Conservation (phyloP, 352 stramenopile species). For the Pythium aquatile region DNA sequence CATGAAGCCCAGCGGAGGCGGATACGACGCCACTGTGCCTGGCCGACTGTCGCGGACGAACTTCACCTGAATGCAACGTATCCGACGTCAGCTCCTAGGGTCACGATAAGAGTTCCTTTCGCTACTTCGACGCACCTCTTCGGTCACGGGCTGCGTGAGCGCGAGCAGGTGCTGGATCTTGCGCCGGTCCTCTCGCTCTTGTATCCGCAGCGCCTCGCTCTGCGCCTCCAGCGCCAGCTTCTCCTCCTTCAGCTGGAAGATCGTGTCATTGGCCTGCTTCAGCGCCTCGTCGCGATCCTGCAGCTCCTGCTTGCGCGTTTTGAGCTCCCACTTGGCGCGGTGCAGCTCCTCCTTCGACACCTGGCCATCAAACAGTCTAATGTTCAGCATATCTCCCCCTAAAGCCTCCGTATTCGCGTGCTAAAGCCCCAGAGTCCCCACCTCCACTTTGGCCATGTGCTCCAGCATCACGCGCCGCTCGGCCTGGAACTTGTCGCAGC, state of each 20-base stretch:
- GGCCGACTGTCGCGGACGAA: constrained; percentile 77
- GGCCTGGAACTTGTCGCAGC: constrained; percentile 61
- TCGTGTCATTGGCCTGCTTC: constrained; percentile 44
- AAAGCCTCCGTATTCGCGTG: neutral
- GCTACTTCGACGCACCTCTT: constrained; percentile 42
- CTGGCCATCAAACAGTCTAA: constrained; percentile 23
- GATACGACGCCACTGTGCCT: constrained; percentile 47
- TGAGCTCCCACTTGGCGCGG: constrained; percentile 72
- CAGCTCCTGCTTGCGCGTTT: constrained; percentile 65
- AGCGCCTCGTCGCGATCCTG: constrained; percentile 56
- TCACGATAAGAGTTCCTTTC: too few species aligned
- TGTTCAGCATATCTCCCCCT: neutral
- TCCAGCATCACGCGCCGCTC: constrained; percentile 56
- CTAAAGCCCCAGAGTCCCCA: constrained; percentile 16
- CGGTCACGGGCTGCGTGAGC: constrained; percentile 77
- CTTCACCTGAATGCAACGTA: constrained; percentile 37
- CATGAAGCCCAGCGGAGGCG: constrained; percentile 35
- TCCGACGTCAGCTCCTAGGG: neutral
- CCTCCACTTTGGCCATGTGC: constrained; percentile 57
- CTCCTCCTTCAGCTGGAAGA: constrained; percentile 68
- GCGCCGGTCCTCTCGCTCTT: constrained; percentile 67
- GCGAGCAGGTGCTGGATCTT: constrained; percentile 83
- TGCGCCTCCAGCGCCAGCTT: constrained; percentile 61
- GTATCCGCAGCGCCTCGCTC: constrained; percentile 67
- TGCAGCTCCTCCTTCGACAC: constrained; percentile 77